Percentiles rank a stretch among this genome's conserved stretches.
Conservation (phyloP, 306 rosid species). For the Lithocarpus polystachyus region DNA sequence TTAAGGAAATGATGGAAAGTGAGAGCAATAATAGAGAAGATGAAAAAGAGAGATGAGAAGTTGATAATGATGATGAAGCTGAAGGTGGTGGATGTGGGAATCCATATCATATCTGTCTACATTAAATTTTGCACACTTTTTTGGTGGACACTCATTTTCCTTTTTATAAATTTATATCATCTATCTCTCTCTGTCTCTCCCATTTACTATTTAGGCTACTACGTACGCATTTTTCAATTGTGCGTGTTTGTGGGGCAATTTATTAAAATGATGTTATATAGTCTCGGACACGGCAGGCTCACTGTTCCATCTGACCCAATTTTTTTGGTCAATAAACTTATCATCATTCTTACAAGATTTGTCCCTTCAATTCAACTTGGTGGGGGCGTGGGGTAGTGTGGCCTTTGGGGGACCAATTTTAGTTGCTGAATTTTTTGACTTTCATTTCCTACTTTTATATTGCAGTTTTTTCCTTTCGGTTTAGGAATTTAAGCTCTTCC, state of each 20-base stretch:
- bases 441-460: too few species aligned
- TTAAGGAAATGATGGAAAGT: conserved; percentile 34
- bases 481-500: neutral
- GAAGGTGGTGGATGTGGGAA: conserved; percentile 47
- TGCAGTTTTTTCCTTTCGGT: neutral
- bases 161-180: neutral
- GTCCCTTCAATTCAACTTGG: conserved; percentile 18
- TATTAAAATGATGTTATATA: conserved; percentile 46
- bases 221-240: conserved; percentile 27
- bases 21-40: conserved; percentile 51
- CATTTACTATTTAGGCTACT: too few species aligned
- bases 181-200: too few species aligned
- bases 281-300: conserved; percentile 53
- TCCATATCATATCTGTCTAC: conserved; percentile 38
- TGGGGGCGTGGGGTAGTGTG: neutral
- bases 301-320: conserved; percentile 27
- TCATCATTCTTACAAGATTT: conserved; percentile 2
- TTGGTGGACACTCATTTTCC: conserved; percentile 46
- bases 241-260: conserved; percentile 45
- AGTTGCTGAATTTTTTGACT: neutral
- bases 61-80: neutral
- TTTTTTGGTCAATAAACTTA: conserved; percentile 12
- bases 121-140: conserved; percentile 39
- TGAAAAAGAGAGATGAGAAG: conserved; percentile 11
- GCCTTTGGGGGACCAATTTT: neutral